Evolutionary conservation across 176 grass and related monocot species (phyloP).

Genomic region (Dactylis glomerata): DNA sequence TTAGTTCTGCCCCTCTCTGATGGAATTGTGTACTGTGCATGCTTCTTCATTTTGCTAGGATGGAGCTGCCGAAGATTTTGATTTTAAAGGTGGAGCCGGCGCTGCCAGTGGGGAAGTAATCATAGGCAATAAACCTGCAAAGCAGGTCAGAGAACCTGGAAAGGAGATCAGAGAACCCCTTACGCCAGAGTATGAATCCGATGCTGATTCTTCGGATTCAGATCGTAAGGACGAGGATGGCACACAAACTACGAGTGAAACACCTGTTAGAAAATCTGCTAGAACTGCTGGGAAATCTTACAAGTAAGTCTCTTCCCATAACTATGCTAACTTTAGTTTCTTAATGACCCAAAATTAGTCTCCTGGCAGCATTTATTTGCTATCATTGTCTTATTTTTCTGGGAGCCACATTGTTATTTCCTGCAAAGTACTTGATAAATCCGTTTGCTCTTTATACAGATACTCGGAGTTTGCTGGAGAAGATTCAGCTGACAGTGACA

Average conservation of each 20-base stretch:
- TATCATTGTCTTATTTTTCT: not conserved
- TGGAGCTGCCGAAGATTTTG: slow-evolving; percentile 44
- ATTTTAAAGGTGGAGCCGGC: slow-evolving; percentile 96
- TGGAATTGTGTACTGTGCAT: not conserved
- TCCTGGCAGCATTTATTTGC: not conserved
- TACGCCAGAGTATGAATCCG: slow-evolving; percentile 43
- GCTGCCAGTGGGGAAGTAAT: slow-evolving; percentile 31
- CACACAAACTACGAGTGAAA: slow-evolving; percentile 27
- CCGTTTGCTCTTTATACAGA: slow-evolving; percentile 27
- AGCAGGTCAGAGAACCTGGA: not conserved
- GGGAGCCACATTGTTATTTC: not conserved
- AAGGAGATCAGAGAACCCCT: slow-evolving; percentile 38
- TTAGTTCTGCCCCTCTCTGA: not conserved
- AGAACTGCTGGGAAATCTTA: slow-evolving; percentile 62
- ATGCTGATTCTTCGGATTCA: slow-evolving; percentile 48
- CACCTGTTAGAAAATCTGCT: slow-evolving; percentile 67
- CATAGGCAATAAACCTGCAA: slow-evolving; percentile 28
- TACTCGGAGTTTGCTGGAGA: slow-evolving; percentile 64
- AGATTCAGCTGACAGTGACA: slow-evolving; percentile 43
- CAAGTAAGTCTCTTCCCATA: slow-evolving; percentile 36
- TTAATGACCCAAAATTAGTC: not conserved
- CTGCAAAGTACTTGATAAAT: slow-evolving; percentile 18
- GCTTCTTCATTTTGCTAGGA: slow-evolving; percentile 37
- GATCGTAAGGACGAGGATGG: slow-evolving; percentile 34
- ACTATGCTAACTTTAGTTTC: slow-evolving; percentile 1